Evolutionary conservation across 495 filamentous ascomycete species (phyloP).

Genomic region (Corynascus novoguineensis): DNA sequence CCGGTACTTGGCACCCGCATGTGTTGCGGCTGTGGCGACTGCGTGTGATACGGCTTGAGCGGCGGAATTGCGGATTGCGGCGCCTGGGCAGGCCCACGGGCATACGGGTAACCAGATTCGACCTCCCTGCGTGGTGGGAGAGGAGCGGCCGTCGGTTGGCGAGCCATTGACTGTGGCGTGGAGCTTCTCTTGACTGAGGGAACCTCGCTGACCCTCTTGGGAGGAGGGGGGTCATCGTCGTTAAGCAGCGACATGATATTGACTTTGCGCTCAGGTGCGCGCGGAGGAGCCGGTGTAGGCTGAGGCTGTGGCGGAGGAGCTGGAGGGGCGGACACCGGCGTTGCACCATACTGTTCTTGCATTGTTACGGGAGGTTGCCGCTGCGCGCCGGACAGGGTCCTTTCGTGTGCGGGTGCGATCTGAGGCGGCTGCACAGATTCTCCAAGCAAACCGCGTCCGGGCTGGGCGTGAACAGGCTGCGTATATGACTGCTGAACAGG

Average conservation of each 20-base stretch:
- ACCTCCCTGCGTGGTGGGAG: slow-evolving; percentile 34
- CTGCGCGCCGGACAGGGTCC: slow-evolving; percentile 30
- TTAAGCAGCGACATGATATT: slow-evolving; percentile 49
- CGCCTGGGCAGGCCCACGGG: slow-evolving; percentile 33
- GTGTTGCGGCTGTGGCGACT: slow-evolving; percentile 39
- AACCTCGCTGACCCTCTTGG: slow-evolving; percentile 40
- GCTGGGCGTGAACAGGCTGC: slow-evolving; percentile 28
- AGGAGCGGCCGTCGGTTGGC: slow-evolving; percentile 32
- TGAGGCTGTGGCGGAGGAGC: slow-evolving; percentile 23
- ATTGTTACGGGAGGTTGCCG: slow-evolving; percentile 31
- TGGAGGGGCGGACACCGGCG: slow-evolving; percentile 29
- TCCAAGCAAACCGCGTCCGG: slow-evolving; percentile 27
- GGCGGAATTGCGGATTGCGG: slow-evolving; percentile 42
- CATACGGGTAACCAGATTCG: slow-evolving; percentile 36
- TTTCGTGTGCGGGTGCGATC: slow-evolving; percentile 13
- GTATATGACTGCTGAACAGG: slow-evolving; percentile 31
- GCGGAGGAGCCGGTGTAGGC: slow-evolving; percentile 26
- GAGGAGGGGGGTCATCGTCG: slow-evolving; percentile 42
- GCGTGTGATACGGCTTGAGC: slow-evolving; percentile 42
- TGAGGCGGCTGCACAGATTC: slow-evolving; percentile 32
- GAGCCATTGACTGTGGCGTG: slow-evolving; percentile 40
- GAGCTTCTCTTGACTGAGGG: slow-evolving; percentile 34
- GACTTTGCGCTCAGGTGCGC: slow-evolving; percentile 39
- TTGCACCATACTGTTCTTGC: slow-evolving; percentile 34
- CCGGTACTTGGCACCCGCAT: slow-evolving; percentile 33